Base-by-base conservation (phyloP, 352 stramenopile species). In the Pythium pyrilobum region DNA sequence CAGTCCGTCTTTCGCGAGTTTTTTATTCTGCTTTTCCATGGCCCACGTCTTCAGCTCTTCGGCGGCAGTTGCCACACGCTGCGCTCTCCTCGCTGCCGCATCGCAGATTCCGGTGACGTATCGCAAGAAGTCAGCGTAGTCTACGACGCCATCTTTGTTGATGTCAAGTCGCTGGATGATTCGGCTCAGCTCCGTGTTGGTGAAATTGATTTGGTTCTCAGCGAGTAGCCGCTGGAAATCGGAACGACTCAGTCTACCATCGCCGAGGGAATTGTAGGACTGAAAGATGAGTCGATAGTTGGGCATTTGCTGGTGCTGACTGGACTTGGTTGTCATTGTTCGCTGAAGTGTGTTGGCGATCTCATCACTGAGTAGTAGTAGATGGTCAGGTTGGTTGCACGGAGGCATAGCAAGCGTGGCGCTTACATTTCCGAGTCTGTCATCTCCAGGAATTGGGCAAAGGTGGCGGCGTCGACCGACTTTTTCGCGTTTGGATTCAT, bases 251-350 rank as follows among this genome's bases (percentile, higher is more conserved):
- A 90, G 63, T 40, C 74, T 74, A 27, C 77, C 81, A 41, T 92
- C 81, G 7, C 71, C 74, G 8, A 87, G 66, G 0, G 77, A 52
- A 43, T 90, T 92, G 67, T 83, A 86, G 0, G 70, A 81, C 53
- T 90, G 78, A 54, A 92, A 92, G 31, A 90, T 83, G 9, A 83
- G 36, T 7, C 79, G 62, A 50, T 92, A 92, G 38, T 89, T 90
- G 2, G 79, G 78, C 23, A 74, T 68, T 5, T 76, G 69, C 51
- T 84, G 72, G 7, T 74, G 52, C 40, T 60, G 52, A 15, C 33
- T 74, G 2, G 78, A 80, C 6, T 73, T 71, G 4, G 68, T 80
- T 25, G 79, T 90, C 74, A 90, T 85, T 4, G 64, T 79, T 23
- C 81, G 65, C 33, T 90, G 81, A 6, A 92, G 48, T 4, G 58